These are phyloP conservation scores for Fragaria iinumae DNA, from an alignment of 306 rosid species.

Conservation along the genomic window DNA sequence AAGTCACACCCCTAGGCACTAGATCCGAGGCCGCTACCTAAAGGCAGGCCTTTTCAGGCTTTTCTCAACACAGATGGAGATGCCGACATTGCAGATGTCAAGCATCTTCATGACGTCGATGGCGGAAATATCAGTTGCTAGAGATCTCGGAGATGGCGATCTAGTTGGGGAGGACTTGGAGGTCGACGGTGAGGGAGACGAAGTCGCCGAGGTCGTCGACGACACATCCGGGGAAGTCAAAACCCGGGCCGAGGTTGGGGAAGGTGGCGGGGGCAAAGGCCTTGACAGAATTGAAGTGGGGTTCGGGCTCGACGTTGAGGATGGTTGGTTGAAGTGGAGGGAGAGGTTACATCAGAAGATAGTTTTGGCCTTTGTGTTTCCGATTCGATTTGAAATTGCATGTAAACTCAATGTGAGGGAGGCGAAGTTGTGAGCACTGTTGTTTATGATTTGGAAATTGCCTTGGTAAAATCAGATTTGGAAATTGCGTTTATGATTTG, in stretches of 20 bases:
- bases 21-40: too few relatives aligned
- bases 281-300: constrained; percentile 51
- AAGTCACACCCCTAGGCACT: too few relatives aligned
- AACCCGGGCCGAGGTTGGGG: constrained; percentile 89
- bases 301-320: constrained; percentile 4
- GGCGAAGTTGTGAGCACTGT: too few relatives aligned
- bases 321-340: constrained; percentile 30
- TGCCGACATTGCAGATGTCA: constrained; percentile 67
- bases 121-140: constrained; percentile 71
- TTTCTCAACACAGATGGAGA: constrained; percentile 42
- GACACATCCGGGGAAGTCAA: constrained; percentile 84
- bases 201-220: constrained; percentile 73
- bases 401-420: too few relatives aligned
- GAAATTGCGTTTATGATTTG: too few relatives aligned
- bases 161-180: constrained; percentile 61
- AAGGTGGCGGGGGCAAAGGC: constrained; percentile 84
- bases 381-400: too few relatives aligned
- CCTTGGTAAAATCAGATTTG: too few relatives aligned
- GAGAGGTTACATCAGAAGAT: constrained; percentile 48
- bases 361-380: constrained; percentile 18
- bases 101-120: constrained; percentile 85
- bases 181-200: constrained; percentile 61
- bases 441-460: too few relatives aligned
- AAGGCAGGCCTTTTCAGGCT: too few relatives aligned
- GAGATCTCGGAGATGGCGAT: too few relatives aligned